Conservation (phyloP, 805 yeast species). For the Kodamaea jinghongensis region DNA sequence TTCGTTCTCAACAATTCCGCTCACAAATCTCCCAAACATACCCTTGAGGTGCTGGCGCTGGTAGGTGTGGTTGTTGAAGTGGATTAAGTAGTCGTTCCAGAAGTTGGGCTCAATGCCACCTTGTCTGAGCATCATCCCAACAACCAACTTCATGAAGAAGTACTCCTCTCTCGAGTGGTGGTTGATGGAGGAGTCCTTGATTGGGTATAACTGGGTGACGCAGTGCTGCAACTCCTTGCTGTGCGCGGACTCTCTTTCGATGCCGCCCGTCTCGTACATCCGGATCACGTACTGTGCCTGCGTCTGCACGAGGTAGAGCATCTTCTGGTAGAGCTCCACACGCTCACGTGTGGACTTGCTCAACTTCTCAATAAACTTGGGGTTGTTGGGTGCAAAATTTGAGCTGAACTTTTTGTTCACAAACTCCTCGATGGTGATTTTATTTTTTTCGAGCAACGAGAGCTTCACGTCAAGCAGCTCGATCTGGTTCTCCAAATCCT, state of each 20-base stretch:
- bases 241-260: constrained; percentile 8
- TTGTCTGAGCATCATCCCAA: constrained; percentile 36
- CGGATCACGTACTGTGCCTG: constrained; percentile 70
- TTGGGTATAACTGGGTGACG: constrained; percentile 29
- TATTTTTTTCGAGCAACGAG: constrained; percentile 73
- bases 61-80: constrained; percentile 45
- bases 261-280: constrained; percentile 34
- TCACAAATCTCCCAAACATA: constrained; percentile 38
- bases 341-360: constrained; percentile 47
- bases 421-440: constrained; percentile 74
- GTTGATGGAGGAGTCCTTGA: constrained; percentile 26
- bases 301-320: constrained; percentile 81
- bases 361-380: constrained; percentile 28
- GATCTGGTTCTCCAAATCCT: constrained; percentile 67
- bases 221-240: constrained; percentile 22
- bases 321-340: constrained; percentile 67
- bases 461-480: constrained; percentile 77
- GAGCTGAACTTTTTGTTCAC: constrained; percentile 32
- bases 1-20: constrained; percentile 42
- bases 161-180: constrained; percentile 65
- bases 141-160: constrained; percentile 58
- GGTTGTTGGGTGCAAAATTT: constrained; percentile 13
- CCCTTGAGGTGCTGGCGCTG: constrained; percentile 46
- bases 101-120: constrained; percentile 35
- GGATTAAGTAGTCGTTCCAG: constrained; percentile 46